phyloP scores from a whole-genome alignment of 2,329 filamentous ascomycete genomes.

The Hypoxylon sp. region DNA sequence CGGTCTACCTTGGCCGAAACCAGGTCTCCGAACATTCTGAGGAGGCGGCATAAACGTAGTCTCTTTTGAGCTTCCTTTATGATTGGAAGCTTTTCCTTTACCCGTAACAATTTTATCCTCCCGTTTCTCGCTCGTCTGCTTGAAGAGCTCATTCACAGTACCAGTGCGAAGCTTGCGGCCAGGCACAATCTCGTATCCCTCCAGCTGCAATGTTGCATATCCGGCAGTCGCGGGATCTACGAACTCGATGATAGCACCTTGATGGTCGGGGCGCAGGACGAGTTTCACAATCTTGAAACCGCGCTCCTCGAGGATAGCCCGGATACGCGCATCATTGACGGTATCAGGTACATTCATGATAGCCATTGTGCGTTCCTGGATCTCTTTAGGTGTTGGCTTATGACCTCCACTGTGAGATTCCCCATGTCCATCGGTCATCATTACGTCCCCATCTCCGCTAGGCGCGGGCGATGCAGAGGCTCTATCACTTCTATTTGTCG shows the following conservation, averaged over 20 bases:
- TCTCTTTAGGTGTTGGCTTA: slow-evolving; percentile 63
- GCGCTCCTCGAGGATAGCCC: slow-evolving; percentile 77
- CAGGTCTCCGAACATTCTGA: slow-evolving; percentile 60
- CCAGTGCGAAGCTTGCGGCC: slow-evolving; percentile 69
- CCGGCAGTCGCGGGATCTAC: slow-evolving; percentile 78
- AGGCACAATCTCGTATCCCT: slow-evolving; percentile 67
- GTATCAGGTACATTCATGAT: slow-evolving; percentile 92
- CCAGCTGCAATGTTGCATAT: slow-evolving; percentile 74
- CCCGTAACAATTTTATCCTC: slow-evolving; percentile 56
- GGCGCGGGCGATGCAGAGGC: slow-evolving; percentile 56
- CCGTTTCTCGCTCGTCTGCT: slow-evolving; percentile 62
- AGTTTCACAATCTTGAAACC: slow-evolving; percentile 79
- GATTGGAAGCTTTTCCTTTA: slow-evolving; percentile 37
- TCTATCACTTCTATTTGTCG: slow-evolving; percentile 59
- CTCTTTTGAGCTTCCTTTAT: slow-evolving; percentile 48
- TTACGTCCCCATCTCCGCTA: slow-evolving; percentile 58
- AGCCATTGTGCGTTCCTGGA: slow-evolving; percentile 79
- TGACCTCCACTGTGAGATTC: slow-evolving; percentile 40
- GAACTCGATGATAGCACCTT: slow-evolving; percentile 90
- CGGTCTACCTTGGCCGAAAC: slow-evolving; percentile 57
- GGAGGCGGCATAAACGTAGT: slow-evolving; percentile 62
- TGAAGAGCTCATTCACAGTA: slow-evolving; percentile 68
- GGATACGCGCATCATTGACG: slow-evolving; percentile 88
- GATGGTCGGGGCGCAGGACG: slow-evolving; percentile 83
- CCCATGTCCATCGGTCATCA: slow-evolving; percentile 55